A percentile compares a stretch with the other conserved stretches of the same genome.
phyloP scores from a whole-genome alignment of 176 grass and related monocot genomes.

The Cenchrus americanus region DNA sequence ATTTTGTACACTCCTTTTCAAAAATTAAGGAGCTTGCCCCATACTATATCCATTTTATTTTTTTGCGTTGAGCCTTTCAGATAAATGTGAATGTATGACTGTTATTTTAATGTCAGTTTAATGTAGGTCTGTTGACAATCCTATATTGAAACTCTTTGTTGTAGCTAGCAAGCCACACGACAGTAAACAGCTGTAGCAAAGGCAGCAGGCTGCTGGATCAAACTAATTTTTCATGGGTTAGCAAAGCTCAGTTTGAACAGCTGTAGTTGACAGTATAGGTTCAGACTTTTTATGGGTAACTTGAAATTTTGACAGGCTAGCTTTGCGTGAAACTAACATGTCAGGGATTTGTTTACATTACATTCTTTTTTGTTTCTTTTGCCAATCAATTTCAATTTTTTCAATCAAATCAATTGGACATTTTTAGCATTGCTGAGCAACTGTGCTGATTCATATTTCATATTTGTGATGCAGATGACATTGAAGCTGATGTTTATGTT shows the following conservation, averaged over 20 bases:
- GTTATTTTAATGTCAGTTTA: constrained; percentile 23
- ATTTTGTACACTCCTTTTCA: constrained; percentile 4
- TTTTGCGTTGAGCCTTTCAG: constrained; percentile 11
- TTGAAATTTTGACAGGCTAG: constrained; percentile 9
- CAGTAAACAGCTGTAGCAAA: neutral
- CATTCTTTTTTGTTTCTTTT: neutral
- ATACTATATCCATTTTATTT: constrained; percentile 29
- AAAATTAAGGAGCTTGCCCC: constrained; percentile 20
- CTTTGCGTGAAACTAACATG: constrained; percentile 8
- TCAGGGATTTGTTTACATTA: constrained; percentile 22
- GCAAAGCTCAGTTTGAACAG: neutral
- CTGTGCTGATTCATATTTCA: constrained; percentile 42
- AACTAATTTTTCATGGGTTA: neutral
- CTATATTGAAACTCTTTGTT: constrained; percentile 3
- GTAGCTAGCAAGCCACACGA: neutral
- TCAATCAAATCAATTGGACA: neutral
- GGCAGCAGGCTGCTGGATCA: constrained; percentile 21
- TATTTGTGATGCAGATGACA: constrained; percentile 51
- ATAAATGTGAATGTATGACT: constrained; percentile 36
- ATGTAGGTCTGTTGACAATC: neutral
- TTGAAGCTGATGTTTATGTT: constrained; percentile 61
- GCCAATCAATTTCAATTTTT: constrained; percentile 2
- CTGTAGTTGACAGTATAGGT: neutral
- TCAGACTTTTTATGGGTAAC: neutral
- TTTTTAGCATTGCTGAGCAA: constrained; percentile 17